phyloP scores from a whole-genome alignment of 1,139 yeast species.

The Candida freyschussii region DNA sequence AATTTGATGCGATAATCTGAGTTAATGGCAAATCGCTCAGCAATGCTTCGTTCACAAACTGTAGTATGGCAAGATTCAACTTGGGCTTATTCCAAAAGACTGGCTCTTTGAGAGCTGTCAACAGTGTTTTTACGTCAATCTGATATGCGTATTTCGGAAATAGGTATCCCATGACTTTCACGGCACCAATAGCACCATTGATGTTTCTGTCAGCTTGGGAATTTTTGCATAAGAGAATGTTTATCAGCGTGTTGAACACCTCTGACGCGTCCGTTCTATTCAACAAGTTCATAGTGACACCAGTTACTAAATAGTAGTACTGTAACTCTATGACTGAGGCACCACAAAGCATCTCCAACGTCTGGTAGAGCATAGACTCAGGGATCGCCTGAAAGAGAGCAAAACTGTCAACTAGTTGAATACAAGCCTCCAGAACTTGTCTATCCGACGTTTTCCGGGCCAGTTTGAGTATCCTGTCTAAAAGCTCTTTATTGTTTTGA shows the following conservation, averaged over 20 bases:
- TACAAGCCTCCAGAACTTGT: constrained; percentile 36
- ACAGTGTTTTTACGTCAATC: constrained; percentile 20
- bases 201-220: constrained; percentile 28
- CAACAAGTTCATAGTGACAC: constrained; percentile 33
- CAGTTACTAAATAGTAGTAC: constrained; percentile 38
- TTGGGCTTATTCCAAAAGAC: constrained; percentile 31
- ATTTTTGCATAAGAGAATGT: constrained; percentile 32
- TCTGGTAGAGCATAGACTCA: constrained; percentile 31
- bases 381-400: constrained; percentile 49
- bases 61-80: constrained; percentile 33
- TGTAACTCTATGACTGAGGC: constrained; percentile 37
- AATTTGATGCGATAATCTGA: constrained; percentile 28
- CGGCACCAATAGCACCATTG: constrained; percentile 48
- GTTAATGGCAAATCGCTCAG: constrained; percentile 24
- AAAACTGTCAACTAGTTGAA: constrained; percentile 44
- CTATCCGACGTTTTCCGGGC: constrained; percentile 41
- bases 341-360: constrained; percentile 47
- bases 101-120: constrained; percentile 28
- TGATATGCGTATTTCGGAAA: constrained; percentile 21
- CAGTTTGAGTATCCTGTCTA: constrained; percentile 36
- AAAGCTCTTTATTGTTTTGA: constrained; percentile 35
- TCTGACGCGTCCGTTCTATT: constrained; percentile 33
- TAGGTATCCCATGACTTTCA: constrained; percentile 19
- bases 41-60: constrained; percentile 35
- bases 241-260: constrained; percentile 34